Evolutionary conservation across 2,329 filamentous ascomycete species (phyloP), one percentile per base, ranked within the genome.

Genomic region (Chaetothyriales sp.): DNA sequence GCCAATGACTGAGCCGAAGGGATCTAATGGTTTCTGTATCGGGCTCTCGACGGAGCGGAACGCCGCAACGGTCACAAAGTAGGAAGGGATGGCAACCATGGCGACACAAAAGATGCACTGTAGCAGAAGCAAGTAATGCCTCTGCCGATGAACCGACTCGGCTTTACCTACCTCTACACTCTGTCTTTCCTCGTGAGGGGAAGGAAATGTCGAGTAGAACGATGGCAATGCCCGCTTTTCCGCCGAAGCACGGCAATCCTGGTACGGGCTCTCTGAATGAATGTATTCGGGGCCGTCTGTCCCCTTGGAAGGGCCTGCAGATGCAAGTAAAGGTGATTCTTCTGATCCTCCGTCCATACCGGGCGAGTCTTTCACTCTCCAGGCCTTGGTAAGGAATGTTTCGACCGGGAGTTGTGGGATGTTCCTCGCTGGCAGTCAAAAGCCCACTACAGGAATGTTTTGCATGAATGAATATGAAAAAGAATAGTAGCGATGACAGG

Each of bases 41-140:
- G 22, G 22, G 43, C 10, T 45, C n/a, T 19, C 53, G 9, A 55
- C 45, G 7, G 43, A 49, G 18, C 50, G 44, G 5, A 55, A 26
- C 32, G 51, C 51, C 44, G 56, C 50, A 39, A 54, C 51, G 48
- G 54, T 51, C 51, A 56, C 25, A 32, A 58, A 44, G 22, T 55
- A 56, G 20, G 55, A 46, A 20, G 56, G 56, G 44, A 58, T 55
- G 26, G 55, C 56, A 46, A 58, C 52, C 56, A 58, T 58, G 39
- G 18, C 19, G 32, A 39, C 15, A 39, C 12, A 39, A 4, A 39
- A 39, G 8, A 39, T 15, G 32, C 10, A 5, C 15, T 39, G 32
- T 5, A 39, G 32, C 10, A 39, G 32, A 2, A 39, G 32, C 10
- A 39, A 15, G 10, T 15, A 15, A 15, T 15, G 32, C 32, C 8